Conservation (phyloP, 768 basidiomycete genomes). For the Leccinum truebloodii region DNA sequence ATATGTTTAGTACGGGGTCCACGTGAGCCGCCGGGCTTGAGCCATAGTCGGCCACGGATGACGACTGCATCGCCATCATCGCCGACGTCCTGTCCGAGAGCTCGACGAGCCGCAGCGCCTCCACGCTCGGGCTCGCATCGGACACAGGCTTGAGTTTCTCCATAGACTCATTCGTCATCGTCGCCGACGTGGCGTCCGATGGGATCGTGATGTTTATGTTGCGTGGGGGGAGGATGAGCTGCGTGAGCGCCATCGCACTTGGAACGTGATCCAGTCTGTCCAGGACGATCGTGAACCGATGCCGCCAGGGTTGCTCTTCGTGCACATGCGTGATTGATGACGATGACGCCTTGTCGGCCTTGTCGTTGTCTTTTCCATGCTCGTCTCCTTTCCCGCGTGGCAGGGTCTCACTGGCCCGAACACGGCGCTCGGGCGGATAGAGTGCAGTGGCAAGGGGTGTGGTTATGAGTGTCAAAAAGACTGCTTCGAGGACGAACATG, state of each 20-base stretch:
- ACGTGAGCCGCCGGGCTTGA: conserved; percentile 60
- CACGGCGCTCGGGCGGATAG: conserved; percentile 64
- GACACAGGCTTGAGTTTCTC: conserved; percentile 16
- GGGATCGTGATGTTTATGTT: background rate
- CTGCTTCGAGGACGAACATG: conserved; percentile 90
- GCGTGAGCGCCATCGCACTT: conserved; percentile 85
- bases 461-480: conserved; percentile 83
- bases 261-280: conserved; percentile 90
- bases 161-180: conserved; percentile 2
- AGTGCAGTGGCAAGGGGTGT: conserved; percentile 68
- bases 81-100: conserved; percentile 65
- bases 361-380: conserved; percentile 14
- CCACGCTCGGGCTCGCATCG: conserved; percentile 47
- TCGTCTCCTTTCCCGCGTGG: conserved; percentile 34
- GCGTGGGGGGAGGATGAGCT: conserved; percentile 62
- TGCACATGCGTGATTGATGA: conserved; percentile 7
- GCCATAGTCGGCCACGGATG: conserved; percentile 55
- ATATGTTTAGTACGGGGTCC: conserved; percentile 75
- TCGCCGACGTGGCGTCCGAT: conserved; percentile 9
- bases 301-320: conserved; percentile 40
- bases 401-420: conserved; percentile 38
- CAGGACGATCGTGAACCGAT: conserved; percentile 82
- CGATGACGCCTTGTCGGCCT: conserved; percentile 4
- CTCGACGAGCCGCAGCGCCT: conserved; percentile 86
- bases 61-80: conserved; percentile 50